Evolutionary conservation across 2,329 filamentous ascomycete species (phyloP), one percentile per base, ranked within the genome.

Genomic region (Paramyrothecium sp.): DNA sequence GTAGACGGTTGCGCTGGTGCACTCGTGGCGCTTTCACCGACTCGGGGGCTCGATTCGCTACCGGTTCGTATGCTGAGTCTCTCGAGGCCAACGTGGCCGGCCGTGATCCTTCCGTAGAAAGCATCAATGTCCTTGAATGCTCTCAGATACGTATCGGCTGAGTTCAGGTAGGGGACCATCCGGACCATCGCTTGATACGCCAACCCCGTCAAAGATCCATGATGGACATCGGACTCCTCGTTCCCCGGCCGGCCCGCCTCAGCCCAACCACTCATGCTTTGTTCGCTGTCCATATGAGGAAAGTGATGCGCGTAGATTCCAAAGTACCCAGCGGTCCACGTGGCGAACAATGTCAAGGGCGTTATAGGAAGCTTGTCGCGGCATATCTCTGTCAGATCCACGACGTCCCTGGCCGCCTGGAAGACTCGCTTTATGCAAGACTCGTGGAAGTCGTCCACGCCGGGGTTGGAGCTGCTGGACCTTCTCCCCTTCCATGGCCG

Each of bases 281-380:
- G 72, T 12, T 81, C 73, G 1, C 75, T 76, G 63, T 91, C 89
- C 85, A 91, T 90, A 57, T 83, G 81, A 0, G 86, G 86, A 56
- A 91, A 91, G 65, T 87, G 83, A 49, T 80, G 77, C 12, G 84
- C 84, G 67, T 91, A 91, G 2, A 89, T 78, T 34, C 86, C 85
- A 17, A 85, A 79, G 63, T 89, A 88, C 0, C 84, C 82, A 1
- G 88, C 86, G 12, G 82, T 84, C 78, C 87, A 91, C 44, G 89
- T 78, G 2, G 87, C 83, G 65, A 89, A 91, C 3, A 85, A 80
- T 3, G 88, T 81, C 34, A 90, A 80, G 0, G 88, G 86, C 1
- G 89, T 91, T 69, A 90, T 84, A 1, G 87, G 84, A 2, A 90
- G 73, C 56, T 83, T 83, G 55, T 83, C 80, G 55, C 83, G 79